Conservation (phyloP, 1,139 yeast genomes). For the Debaryomyces sp. region DNA sequence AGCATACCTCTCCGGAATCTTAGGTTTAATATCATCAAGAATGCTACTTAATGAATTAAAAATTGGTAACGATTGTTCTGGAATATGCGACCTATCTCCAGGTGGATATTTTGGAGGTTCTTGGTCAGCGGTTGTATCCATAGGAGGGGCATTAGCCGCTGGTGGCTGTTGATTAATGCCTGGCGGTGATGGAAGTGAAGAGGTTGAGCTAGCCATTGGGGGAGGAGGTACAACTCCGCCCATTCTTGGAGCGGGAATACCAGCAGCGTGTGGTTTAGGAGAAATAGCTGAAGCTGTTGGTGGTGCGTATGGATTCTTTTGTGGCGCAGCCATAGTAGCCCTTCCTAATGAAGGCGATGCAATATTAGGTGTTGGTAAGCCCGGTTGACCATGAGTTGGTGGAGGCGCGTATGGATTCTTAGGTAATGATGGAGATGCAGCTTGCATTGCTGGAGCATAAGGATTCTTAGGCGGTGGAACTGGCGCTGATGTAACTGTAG, state of each 20-base stretch:
- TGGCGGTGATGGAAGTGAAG: conserved; percentile 24
- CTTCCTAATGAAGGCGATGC: not conserved
- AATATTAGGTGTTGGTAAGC: conserved; percentile 5
- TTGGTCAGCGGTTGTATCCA: conserved; percentile 17
- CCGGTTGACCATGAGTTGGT: conserved; percentile 19
- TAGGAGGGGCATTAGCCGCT: conserved; percentile 24
- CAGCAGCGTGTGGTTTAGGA: conserved; percentile 11
- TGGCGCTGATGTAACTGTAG: conserved; percentile 12
- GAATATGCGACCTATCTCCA: conserved; percentile 75
- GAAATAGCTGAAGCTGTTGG: conserved; percentile 16
- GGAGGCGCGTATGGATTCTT: conserved; percentile 49
- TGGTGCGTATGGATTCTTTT: conserved; percentile 20
- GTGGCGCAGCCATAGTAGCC: conserved; percentile 6
- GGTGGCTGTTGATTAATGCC: conserved; percentile 25
- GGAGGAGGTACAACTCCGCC: conserved; percentile 17
- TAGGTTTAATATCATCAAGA: conserved; percentile 66
- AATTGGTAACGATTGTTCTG: conserved; percentile 60
- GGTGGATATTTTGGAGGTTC: conserved; percentile 52
- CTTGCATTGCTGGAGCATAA: conserved; percentile 10
- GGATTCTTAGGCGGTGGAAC: conserved; percentile 15
- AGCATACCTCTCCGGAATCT: conserved; percentile 71
- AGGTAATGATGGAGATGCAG: conserved; percentile 31
- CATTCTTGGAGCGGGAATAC: conserved; percentile 8
- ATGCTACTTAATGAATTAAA: conserved; percentile 56
- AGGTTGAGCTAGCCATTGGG: conserved; percentile 17